Base-by-base conservation (phyloP, 208 protist species). In the Crithidia thermophila region DNA sequence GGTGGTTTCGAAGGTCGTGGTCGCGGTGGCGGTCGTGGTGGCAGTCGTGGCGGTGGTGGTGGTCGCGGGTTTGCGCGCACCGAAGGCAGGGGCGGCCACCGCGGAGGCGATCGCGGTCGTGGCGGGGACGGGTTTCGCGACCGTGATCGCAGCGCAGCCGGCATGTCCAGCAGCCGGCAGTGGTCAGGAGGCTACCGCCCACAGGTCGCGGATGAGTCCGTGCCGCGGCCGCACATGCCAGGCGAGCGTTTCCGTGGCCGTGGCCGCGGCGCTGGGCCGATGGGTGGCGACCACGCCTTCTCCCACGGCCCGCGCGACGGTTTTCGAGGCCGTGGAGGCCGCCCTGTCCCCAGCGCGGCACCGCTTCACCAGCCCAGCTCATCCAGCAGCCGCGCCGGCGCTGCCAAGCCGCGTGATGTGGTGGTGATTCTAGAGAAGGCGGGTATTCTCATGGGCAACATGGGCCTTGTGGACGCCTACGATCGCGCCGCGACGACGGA, bases 401-500 rank as follows among this genome's bases (percentile, higher is more conserved):
- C 43, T 10, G 34, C 39, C 13, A 82, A 82, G 40, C 75, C 67
- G 49, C 80, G 78, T 11, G 80, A 83, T 57, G 81, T 96, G 27
- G 89, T 97, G 8, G 87, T 97, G 13, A 94, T 97, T 58, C 70
- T 97, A 25, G 87, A 94, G 69, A 88, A 93, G 61, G 88, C 89
- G 0, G 89, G 92, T 10, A 73, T 97, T 14, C 67, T 92, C 30
- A 75, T 93, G 36, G 91, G 91, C 20, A 74, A 81, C 56, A 77
- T 83, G 43, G 88, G 84, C 2, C 73, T 94, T 10, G 88, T 96
- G 16, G 90, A 96, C 53, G 87, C 90, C 25, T 94, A 94, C 70
- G 88, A 94, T 39, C 85, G 90, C 33, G 81, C 84, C 5, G 78
- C 78, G n/a, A 90, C 78, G 33, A 94, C 88, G 13, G 85, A 88